A percentile compares a stretch with the other conserved stretches of the same genome.
Evolutionary conservation across 192 early-diverging fungal species (phyloP).

Genomic region (Obelidium mucronatum): DNA sequence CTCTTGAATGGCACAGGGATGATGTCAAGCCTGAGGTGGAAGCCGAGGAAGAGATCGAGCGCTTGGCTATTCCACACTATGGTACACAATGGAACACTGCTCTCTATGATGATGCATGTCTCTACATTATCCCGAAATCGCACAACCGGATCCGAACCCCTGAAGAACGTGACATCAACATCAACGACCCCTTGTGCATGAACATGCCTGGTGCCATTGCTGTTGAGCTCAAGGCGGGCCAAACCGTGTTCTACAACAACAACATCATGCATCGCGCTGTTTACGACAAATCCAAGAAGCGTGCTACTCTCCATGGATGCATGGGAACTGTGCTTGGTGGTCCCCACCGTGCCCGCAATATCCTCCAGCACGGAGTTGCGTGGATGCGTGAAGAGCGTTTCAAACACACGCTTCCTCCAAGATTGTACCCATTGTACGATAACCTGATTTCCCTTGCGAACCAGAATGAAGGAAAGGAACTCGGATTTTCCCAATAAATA

Average conservation of each 20-base stretch:
- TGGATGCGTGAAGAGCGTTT: constrained; percentile 54
- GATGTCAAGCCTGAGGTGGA: constrained; percentile 43
- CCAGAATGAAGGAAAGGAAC: constrained; percentile 16
- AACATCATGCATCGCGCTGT: constrained; percentile 59
- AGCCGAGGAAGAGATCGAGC: constrained; percentile 46
- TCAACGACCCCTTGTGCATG: constrained; percentile 47
- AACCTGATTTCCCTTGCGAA: constrained; percentile 47
- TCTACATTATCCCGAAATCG: constrained; percentile 53
- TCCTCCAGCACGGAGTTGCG: constrained; percentile 58
- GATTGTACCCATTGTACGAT: constrained; percentile 40
- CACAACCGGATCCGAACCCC: constrained; percentile 51
- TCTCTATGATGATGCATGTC: constrained; percentile 55
- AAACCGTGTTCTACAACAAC: constrained; percentile 63
- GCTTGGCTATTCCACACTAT: constrained; percentile 53
- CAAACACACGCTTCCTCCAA: constrained; percentile 42
- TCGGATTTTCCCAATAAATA: constrained; percentile 28
- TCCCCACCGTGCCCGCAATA: constrained; percentile 51
- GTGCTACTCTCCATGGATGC: constrained; percentile 55
- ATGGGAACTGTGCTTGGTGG: constrained; percentile 57
- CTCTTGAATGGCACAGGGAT: constrained; percentile 56
- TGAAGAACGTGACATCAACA: constrained; percentile 52
- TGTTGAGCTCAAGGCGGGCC: constrained; percentile 50
- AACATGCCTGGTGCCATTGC: constrained; percentile 53
- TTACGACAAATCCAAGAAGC: constrained; percentile 44
- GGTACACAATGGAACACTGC: constrained; percentile 63